phyloP scores from a whole-genome alignment of 2,329 filamentous ascomycete genomes.

The Harringtonia aguacate region DNA sequence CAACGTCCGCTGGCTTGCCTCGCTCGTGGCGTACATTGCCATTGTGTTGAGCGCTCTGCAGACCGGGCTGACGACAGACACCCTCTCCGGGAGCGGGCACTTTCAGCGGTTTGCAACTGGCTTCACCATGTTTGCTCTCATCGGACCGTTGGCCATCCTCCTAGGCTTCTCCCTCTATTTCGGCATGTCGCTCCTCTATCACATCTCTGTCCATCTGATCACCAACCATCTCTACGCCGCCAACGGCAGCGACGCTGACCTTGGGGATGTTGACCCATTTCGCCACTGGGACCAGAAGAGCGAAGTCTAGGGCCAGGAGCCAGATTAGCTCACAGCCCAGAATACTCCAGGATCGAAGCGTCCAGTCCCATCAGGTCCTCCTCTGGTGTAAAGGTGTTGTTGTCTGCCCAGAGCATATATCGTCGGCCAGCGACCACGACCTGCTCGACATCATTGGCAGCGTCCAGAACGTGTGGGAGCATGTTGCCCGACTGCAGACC shows the following conservation, averaged over 20 bases:
- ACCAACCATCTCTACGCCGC: constrained; percentile 4
- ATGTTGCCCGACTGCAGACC: no score
- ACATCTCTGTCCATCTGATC: constrained; percentile 9
- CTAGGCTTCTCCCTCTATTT: constrained; percentile 10
- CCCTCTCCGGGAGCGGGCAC: constrained; percentile 18
- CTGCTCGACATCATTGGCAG: no score
- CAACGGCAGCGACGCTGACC: neutral
- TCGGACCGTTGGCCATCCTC: constrained; percentile 23
- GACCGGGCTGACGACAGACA: constrained; percentile 28
- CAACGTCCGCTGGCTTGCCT: constrained; percentile 29
- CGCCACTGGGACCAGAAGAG: constrained; percentile 10
- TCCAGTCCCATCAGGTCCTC: no score
- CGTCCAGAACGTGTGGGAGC: no score
- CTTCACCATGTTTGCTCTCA: constrained; percentile 36
- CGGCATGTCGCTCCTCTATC: constrained; percentile 9
- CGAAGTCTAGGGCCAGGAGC: constrained; percentile 6
- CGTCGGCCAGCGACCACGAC: no score
- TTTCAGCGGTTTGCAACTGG: constrained; percentile 35
- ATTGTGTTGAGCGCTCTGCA: constrained; percentile 39
- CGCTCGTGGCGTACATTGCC: constrained; percentile 28
- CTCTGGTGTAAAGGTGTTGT: no score
- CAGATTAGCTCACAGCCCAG: neutral
- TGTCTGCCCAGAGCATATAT: no score
- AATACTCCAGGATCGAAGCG: no score
- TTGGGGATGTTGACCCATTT: constrained; percentile 1